A percentile compares a stretch with the other conserved stretches of the same genome.
These are phyloP conservation scores for Aspergillus mulundensis DNA, from an alignment of 495 filamentous ascomycete genomes.

Conservation along the genomic window DNA sequence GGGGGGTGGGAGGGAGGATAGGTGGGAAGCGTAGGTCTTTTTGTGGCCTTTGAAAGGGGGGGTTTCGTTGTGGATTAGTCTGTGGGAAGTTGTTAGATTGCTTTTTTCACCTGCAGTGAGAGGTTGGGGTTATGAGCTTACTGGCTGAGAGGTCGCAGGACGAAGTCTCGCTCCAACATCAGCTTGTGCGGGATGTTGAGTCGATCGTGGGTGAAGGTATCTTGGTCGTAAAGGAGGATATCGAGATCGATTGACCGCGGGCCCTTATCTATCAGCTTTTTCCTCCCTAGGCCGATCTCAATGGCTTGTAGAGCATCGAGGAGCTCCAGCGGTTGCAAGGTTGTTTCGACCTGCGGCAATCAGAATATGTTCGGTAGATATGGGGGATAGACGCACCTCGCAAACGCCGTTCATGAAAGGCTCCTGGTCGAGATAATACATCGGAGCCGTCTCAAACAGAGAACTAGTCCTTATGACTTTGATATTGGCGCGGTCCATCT, in stretches of 20 bases:
- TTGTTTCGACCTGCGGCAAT: conserved; percentile 78
- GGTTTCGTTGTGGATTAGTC: conserved; percentile 59
- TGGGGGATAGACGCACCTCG: conserved; percentile 55
- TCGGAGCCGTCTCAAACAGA: conserved; percentile 90
- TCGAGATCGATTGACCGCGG: conserved; percentile 92
- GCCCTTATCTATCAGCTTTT: conserved; percentile 86
- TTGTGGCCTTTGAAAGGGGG: conserved; percentile 37
- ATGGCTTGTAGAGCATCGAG: conserved; percentile 78
- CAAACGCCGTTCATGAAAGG: conserved; percentile 90
- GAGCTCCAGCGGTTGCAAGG: conserved; percentile 65
- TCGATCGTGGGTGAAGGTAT: conserved; percentile 59
- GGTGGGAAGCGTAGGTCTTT: conserved; percentile 46
- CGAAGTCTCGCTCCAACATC: conserved; percentile 91
- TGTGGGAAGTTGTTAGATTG: conserved; percentile 21
- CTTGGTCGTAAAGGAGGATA: conserved; percentile 79
- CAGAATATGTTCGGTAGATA: not conserved
- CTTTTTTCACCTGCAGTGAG: not conserved
- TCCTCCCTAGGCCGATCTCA: conserved; percentile 71
- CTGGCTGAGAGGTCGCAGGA: conserved; percentile 86
- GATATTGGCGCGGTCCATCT: conserved; percentile 69
- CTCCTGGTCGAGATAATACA: conserved; percentile 90
- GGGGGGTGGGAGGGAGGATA: conserved; percentile 59
- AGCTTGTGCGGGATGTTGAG: conserved; percentile 79
- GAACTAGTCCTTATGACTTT: conserved; percentile 75
- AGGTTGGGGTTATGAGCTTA: conserved; percentile 32